Evolutionary conservation across 495 filamentous ascomycete genomes (phyloP).

Genomic region (Hypoxylon fuscum): DNA sequence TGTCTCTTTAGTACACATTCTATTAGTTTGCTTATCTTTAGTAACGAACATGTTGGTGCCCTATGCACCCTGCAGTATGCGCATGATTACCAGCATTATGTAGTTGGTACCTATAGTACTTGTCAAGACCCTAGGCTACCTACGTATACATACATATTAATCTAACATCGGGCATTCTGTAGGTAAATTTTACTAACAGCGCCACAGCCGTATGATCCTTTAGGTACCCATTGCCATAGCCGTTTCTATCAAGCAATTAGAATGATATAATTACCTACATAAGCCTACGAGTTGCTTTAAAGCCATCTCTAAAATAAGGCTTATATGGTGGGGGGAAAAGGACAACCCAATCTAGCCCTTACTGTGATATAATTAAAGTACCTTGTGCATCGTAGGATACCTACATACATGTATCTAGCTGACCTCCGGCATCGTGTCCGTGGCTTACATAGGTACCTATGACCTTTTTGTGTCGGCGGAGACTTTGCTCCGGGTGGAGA

Average conservation of each 20-base stretch:
- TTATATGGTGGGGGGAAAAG: neutral
- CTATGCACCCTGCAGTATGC: constrained; percentile 30
- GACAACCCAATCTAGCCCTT: constrained; percentile 4
- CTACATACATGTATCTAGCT: neutral
- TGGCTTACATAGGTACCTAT: no score
- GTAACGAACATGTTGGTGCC: constrained; percentile 24
- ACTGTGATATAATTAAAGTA: neutral
- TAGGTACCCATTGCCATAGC: neutral
- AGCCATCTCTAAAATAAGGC: no score
- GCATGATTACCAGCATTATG: constrained; percentile 22
- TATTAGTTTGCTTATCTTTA: constrained; percentile 25
- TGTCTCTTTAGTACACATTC: no score
- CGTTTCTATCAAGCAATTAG: constrained; percentile 2
- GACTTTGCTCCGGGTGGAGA: constrained; percentile 31
- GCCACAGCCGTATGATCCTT: constrained; percentile 19
- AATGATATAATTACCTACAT: no score
- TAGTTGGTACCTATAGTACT: constrained; percentile 21
- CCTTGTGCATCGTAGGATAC: neutral
- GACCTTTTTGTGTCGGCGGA: constrained; percentile 16
- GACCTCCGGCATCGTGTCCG: neutral
- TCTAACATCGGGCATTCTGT: constrained; percentile 22
- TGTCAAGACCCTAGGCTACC: constrained; percentile 9
- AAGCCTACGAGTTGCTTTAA: no score
- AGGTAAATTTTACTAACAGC: constrained; percentile 14
- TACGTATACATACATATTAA: constrained; percentile 22